Percentiles rank a stretch among this genome's conserved stretches.
phyloP scores from a whole-genome alignment of 1,284 basidiomycete genomes.

The Ceratobasidium sp. region DNA sequence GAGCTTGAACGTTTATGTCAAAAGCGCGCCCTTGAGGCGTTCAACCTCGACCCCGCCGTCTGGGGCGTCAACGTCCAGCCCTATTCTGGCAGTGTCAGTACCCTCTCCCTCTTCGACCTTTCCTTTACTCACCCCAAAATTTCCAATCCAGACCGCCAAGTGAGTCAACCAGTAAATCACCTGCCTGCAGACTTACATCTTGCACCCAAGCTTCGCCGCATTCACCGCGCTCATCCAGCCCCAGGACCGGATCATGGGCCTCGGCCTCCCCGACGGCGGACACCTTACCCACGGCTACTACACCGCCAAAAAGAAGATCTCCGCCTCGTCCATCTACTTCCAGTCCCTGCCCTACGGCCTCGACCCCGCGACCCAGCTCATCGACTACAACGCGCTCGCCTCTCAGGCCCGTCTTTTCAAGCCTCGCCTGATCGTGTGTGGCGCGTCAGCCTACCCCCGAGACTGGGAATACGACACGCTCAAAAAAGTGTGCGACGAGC shows the following conservation, averaged over 20 bases:
- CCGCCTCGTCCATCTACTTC: slow-evolving; percentile 99
- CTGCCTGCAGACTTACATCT: background rate
- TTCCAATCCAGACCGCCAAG: slow-evolving; percentile 74
- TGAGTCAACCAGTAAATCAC: slow-evolving; percentile 52
- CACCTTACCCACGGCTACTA: slow-evolving; percentile 99
- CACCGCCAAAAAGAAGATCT: slow-evolving; percentile 99
- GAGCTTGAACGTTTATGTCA: slow-evolving; percentile 95
- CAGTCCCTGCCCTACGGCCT: slow-evolving; percentile 97
- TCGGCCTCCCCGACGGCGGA: slow-evolving; percentile 97
- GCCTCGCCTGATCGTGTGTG: slow-evolving; percentile 94
- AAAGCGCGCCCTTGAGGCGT: slow-evolving; percentile 94
- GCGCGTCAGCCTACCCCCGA: slow-evolving; percentile 97
- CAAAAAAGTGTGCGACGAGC: slow-evolving; percentile 81
- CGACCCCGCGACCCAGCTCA: slow-evolving; percentile 81
- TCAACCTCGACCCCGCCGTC: slow-evolving; percentile 86
- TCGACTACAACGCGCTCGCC: slow-evolving; percentile 87
- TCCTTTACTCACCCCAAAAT: slow-evolving; percentile 20
- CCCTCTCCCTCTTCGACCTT: slow-evolving; percentile 36
- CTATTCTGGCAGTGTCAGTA: slow-evolving; percentile 87
- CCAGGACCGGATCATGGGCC: slow-evolving; percentile 98
- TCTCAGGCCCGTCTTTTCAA: slow-evolving; percentile 96
- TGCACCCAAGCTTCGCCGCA: slow-evolving; percentile 81
- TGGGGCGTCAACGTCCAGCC: slow-evolving; percentile 99
- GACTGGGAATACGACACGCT: slow-evolving; percentile 95
- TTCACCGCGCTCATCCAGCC: slow-evolving; percentile 97